A percentile compares a stretch with the other conserved stretches of the same genome.
Conservation (phyloP, 352 stramenopile genomes). For the Phytophthora kernoviae region DNA sequence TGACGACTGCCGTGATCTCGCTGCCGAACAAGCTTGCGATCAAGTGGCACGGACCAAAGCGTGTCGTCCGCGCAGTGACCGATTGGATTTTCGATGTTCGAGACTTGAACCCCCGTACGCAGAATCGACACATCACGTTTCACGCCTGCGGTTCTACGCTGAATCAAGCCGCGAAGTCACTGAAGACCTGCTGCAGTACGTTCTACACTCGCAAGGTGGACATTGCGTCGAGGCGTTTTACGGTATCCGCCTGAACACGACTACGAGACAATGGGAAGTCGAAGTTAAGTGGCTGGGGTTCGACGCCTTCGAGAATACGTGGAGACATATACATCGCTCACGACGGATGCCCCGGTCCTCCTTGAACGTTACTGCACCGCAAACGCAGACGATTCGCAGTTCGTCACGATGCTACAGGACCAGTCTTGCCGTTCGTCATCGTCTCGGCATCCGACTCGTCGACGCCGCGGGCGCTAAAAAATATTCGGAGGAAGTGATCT, state of each 20-base stretch:
- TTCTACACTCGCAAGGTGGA: constrained; percentile 4
- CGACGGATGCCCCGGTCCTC: no score
- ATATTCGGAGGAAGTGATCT: no score
- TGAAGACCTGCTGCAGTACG: constrained; percentile 5
- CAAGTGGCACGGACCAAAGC: not conserved
- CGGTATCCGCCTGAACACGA: not conserved
- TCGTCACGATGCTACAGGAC: no score
- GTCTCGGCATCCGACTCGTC: no score
- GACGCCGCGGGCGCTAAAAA: no score
- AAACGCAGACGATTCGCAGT: no score
- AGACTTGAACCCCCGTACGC: constrained; percentile 5
- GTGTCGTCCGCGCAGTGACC: not conserved
- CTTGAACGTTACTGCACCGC: no score
- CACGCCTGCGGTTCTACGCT: constrained; percentile 2
- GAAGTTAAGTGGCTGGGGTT: no score
- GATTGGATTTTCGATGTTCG: constrained; percentile 13
- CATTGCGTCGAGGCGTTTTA: constrained; percentile 1
- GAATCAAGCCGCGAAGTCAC: not conserved
- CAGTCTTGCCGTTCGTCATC: no score
- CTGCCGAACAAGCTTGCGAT: constrained; percentile 5
- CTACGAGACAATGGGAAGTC: not conserved
- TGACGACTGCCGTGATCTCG: not conserved
- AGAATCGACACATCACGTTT: constrained; percentile 1
- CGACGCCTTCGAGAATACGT: no score
- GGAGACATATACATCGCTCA: no score